phyloP scores from a whole-genome alignment of 2,329 filamentous ascomycete species.

The Scolecobasidium constrictum region DNA sequence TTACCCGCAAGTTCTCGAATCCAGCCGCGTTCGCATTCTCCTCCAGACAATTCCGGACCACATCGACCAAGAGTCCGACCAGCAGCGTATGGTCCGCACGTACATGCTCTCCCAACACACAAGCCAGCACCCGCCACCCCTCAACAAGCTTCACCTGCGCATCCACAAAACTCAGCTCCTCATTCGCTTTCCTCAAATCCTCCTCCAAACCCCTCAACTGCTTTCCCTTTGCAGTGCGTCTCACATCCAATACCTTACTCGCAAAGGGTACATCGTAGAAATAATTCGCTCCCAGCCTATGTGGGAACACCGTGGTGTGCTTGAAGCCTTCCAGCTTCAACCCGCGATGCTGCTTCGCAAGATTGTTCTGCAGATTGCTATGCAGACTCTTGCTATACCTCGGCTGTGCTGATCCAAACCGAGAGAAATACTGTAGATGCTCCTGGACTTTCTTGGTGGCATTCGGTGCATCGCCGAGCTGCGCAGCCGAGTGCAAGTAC shows the following conservation, averaged over 20 bases:
- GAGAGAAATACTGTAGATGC: constrained; percentile 68
- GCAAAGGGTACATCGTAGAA: constrained; percentile 77
- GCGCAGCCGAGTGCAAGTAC: constrained; percentile 76
- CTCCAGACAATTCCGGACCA: constrained; percentile 65
- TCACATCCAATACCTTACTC: constrained; percentile 52
- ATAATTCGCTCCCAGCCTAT: constrained; percentile 62
- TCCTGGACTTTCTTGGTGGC: constrained; percentile 63
- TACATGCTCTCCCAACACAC: constrained; percentile 60
- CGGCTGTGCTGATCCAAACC: constrained; percentile 66
- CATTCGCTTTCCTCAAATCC: constrained; percentile 79
- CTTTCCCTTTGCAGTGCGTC: constrained; percentile 30
- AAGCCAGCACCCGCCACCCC: constrained; percentile 78
- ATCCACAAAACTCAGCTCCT: constrained; percentile 84
- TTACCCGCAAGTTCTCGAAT: constrained; percentile 67
- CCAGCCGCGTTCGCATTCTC: constrained; percentile 66
- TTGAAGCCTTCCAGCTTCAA: constrained; percentile 72
- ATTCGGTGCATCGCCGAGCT: constrained; percentile 51
- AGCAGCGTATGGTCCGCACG: constrained; percentile 32
- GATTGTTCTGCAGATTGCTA: constrained; percentile 73
- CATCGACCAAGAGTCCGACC: constrained; percentile 49
- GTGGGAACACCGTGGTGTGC: constrained; percentile 54
- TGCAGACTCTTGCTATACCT: constrained; percentile 85
- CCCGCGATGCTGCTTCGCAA: constrained; percentile 64
- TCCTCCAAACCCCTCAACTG: constrained; percentile 58
- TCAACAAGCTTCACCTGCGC: constrained; percentile 79